phyloP scores from a whole-genome alignment of 345 rosid genomes.

The Passiflora organensis region DNA sequence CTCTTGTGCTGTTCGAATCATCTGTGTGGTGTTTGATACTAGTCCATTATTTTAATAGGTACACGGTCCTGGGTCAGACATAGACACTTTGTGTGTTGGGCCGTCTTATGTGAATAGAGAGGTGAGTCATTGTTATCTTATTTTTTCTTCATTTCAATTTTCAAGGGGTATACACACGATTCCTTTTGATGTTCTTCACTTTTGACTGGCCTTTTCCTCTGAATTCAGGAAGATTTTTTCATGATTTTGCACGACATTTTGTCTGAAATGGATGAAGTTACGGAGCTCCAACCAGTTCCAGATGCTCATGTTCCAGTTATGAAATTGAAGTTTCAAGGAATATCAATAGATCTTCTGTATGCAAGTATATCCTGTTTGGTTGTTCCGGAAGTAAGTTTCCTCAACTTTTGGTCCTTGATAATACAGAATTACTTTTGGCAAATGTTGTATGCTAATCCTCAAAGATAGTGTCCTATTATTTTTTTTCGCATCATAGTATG shows the following conservation, averaged over 20 bases:
- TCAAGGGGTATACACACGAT: background rate
- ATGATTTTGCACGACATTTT: slow-evolving; percentile 23
- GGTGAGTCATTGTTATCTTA: slow-evolving; percentile 25
- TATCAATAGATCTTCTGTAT: slow-evolving; percentile 34
- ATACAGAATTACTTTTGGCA: too few relatives aligned
- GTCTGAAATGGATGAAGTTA: slow-evolving; percentile 27
- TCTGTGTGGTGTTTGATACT: too few relatives aligned
- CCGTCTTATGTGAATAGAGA: slow-evolving; percentile 90
- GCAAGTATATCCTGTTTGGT: slow-evolving; percentile 28
- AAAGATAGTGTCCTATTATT: too few relatives aligned
- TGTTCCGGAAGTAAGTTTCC: slow-evolving; percentile 25
- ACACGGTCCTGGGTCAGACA: slow-evolving; percentile 92
- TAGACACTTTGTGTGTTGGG: slow-evolving; percentile 88
- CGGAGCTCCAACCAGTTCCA: slow-evolving; percentile 28
- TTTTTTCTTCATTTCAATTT: slow-evolving; percentile 1
- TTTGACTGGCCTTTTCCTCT: background rate
- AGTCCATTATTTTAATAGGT: slow-evolving; percentile 37
- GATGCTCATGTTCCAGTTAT: slow-evolving; percentile 30
- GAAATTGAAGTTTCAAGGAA: slow-evolving; percentile 30
- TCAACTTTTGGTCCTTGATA: background rate
- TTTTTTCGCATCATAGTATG: too few relatives aligned
- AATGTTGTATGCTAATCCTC: background rate
- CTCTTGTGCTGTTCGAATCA: too few relatives aligned
- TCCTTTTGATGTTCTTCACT: background rate
- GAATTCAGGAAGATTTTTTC: slow-evolving; percentile 32